Conservation (phyloP, 257 asterid species). For the Jacaranda copaia region DNA sequence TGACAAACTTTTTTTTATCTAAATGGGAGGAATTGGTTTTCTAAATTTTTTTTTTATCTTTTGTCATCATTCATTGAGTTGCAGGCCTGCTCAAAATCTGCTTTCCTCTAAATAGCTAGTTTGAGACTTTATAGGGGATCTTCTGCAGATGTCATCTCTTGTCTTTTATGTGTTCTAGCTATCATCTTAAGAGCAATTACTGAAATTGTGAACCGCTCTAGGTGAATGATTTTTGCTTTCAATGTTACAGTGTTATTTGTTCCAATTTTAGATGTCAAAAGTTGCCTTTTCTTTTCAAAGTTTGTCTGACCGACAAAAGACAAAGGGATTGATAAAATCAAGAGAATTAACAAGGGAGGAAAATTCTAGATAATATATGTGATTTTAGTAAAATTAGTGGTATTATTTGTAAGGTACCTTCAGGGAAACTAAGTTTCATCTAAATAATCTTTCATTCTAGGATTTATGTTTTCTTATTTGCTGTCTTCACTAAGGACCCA, state of each 20-base stretch:
- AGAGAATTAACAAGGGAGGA: too few species aligned
- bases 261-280: background rate
- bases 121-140: constrained; percentile 4
- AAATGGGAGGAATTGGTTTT: constrained; percentile 4
- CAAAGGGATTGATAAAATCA: too few species aligned
- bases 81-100: background rate
- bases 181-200: background rate
- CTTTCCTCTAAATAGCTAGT: background rate
- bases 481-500: background rate
- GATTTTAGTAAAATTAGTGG: too few species aligned
- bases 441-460: too few species aligned
- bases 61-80: background rate
- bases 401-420: too few species aligned
- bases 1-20: constrained; percentile 7
- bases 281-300: background rate
- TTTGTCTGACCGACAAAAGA: too few species aligned
- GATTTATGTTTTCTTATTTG: background rate
- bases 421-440: too few species aligned
- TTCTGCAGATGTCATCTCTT: background rate
- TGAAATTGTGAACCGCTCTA: too few species aligned
- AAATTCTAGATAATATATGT: too few species aligned
- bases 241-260: background rate
- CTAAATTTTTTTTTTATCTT: background rate
- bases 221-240: constrained; percentile 4
- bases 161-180: constrained; percentile 1